Evolutionary conservation across 2,329 filamentous ascomycete genomes (phyloP).

Genomic region (Intubia oerlemansii): DNA sequence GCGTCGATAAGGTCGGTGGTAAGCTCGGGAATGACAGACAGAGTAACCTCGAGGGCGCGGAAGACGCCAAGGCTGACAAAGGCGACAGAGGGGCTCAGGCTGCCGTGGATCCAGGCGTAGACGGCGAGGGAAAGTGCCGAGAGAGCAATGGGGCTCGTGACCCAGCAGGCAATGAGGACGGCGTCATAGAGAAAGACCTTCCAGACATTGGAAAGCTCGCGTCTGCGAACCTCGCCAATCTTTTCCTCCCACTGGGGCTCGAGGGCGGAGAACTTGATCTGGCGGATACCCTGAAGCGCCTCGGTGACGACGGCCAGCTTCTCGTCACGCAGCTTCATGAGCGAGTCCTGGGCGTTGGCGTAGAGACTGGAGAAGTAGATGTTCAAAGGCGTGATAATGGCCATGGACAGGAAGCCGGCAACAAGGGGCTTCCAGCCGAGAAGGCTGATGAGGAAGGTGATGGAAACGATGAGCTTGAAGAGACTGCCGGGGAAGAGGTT

Average conservation of each 20-base stretch:
- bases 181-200: conserved; percentile 42
- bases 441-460: conserved; percentile 43
- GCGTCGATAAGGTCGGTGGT: conserved; percentile 51
- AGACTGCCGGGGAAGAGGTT: conserved; percentile 40
- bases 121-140: conserved; percentile 48
- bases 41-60: conserved; percentile 46
- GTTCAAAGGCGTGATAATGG: conserved; percentile 46
- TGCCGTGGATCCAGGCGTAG: conserved; percentile 42
- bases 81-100: conserved; percentile 48
- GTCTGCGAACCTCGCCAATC: conserved; percentile 40
- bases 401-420: conserved; percentile 42
- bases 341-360: conserved; percentile 37
- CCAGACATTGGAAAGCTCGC: conserved; percentile 47
- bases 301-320: conserved; percentile 61
- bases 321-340: conserved; percentile 58
- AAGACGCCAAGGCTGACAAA: conserved; percentile 64
- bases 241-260: conserved; percentile 56
- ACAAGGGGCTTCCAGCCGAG: conserved; percentile 51
- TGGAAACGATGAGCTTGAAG: conserved; percentile 42
- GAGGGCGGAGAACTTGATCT: conserved; percentile 67
- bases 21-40: conserved; percentile 52
- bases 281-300: conserved; percentile 55
- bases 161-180: conserved; percentile 44
- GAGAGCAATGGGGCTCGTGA: conserved; percentile 51
- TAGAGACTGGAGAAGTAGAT: conserved; percentile 44